Evolutionary conservation across 2,329 filamentous ascomycete genomes (phyloP), one percentile per base, ranked within the genome.

Genomic region (Sclerotinia minor): DNA sequence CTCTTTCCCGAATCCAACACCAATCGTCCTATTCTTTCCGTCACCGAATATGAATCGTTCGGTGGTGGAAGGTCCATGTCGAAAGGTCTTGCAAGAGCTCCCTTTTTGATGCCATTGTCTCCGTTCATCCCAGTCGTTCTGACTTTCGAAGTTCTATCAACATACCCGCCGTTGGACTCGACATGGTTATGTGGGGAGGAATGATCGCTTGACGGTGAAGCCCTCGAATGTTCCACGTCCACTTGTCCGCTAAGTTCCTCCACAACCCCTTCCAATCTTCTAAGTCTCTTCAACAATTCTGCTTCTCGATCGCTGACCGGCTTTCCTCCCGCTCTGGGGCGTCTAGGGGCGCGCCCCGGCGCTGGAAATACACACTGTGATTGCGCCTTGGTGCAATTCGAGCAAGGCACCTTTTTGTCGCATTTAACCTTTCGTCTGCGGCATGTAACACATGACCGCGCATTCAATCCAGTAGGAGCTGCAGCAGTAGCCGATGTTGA

Each of bases 201-300:
- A 58, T 70, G 68, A 19, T 74, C 70, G 65, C 73, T 75, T 21
- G 64, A 60, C 1, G 75, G 75, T 9, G 73, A 76, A 29, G 73
- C 68, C 67, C 72, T 75, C 13, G 70, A 54, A 29, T 70, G 71
- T 60, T 77, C 76, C 24, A 72, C 57, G 35, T 78, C 76, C 3
- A 89, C 84, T 78, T 89, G 87, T 8, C 86, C 84, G 76, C 87
- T 89, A 63, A 89, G 77, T 71, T 89, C 87, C 76, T 89, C 85
- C 21, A 94, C 91, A 38, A 94, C 91, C 55, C 89, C 89, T 77
- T 94, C 91, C 35, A 94, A 79, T 77, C 91, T 89, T 70, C 87
- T 82, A 76, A 94, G 76, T 17, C 91, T 82, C 77, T 92, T 90
- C 78, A 93, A 81, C 69, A 94, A 80, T 79, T 93, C 90, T 53